Evolutionary conservation across 148 eudicot species (phyloP).

Genomic region (Cornus suecica): DNA sequence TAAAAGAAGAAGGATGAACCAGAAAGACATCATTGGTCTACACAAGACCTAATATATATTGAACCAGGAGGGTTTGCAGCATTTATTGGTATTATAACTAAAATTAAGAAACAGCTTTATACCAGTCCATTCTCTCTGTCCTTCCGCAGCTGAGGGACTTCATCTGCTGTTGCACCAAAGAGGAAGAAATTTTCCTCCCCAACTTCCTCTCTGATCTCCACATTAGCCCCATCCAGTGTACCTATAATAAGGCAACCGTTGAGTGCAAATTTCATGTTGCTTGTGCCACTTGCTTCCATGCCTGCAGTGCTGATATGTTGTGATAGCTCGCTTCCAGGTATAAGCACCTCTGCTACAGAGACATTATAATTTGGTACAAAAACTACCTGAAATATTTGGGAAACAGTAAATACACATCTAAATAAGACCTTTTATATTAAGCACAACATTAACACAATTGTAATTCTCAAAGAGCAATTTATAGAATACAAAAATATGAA

Average conservation of each 20-base stretch:
- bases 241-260: conserved; percentile 98
- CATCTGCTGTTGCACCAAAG: conserved; percentile 96
- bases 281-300: conserved; percentile 99
- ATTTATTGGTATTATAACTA: background rate
- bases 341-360: conserved; percentile 93
- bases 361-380: conserved; percentile 98
- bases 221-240: conserved; percentile 95
- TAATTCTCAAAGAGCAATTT: background rate
- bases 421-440: background rate
- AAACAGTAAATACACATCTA: background rate
- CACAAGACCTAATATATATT: background rate
- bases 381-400: conserved; percentile 53
- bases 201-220: conserved; percentile 94
- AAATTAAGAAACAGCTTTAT: conserved; percentile 1
- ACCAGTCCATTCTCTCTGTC: conserved; percentile 95
- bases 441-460: background rate
- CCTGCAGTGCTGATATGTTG: conserved; percentile 99
- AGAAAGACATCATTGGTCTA: background rate
- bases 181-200: conserved; percentile 92
- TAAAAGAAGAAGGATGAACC: background rate
- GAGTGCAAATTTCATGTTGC: conserved; percentile 98
- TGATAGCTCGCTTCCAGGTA: conserved; percentile 97
- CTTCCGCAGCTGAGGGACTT: conserved; percentile 85
- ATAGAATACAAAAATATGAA: conserved; percentile 5
- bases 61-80: background rate